Percentiles rank a stretch among this genome's conserved stretches.
phyloP scores from a whole-genome alignment of 805 yeast genomes.

The Priceomyces castillae region DNA sequence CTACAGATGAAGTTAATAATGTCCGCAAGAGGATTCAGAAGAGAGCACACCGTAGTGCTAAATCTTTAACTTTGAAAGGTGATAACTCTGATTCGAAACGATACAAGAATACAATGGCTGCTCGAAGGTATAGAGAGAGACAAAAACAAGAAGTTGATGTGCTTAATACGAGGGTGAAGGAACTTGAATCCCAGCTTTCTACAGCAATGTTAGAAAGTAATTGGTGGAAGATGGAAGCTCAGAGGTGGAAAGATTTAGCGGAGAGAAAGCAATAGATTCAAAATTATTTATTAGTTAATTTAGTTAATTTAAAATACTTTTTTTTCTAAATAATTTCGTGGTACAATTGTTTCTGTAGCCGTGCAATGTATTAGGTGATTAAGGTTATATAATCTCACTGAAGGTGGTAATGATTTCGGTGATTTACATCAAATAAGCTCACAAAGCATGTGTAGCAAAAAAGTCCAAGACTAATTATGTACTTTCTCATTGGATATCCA shows the following conservation, averaged over 20 bases:
- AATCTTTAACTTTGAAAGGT: background rate
- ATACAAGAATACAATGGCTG: constrained; percentile 9
- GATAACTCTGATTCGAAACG: constrained; percentile 4
- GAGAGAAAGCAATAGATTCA: constrained; percentile 2
- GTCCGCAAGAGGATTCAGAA: constrained; percentile 7
- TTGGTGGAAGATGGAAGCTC: constrained; percentile 12
- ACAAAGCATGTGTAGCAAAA: no score
- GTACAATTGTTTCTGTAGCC: no score
- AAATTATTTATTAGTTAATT: background rate
- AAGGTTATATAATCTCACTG: no score
- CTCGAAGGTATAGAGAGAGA: constrained; percentile 9
- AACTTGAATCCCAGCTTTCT: constrained; percentile 8
- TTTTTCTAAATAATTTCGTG: no score
- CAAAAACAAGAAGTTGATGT: constrained; percentile 8
- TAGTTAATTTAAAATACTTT: no score
- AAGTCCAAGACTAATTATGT: no score
- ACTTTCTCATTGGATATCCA: no score
- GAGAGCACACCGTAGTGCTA: background rate
- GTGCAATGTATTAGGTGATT: no score
- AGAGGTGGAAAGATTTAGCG: constrained; percentile 8
- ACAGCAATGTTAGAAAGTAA: constrained; percentile 7
- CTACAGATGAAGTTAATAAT: constrained; percentile 4
- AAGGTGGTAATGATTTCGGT: no score
- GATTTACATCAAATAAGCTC: no score
- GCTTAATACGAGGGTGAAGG: constrained; percentile 7